A percentile compares a stretch with the other conserved stretches of the same genome.
Evolutionary conservation across 169 alveolate genomes (phyloP).

Genomic region (Plasmodium relictum): DNA sequence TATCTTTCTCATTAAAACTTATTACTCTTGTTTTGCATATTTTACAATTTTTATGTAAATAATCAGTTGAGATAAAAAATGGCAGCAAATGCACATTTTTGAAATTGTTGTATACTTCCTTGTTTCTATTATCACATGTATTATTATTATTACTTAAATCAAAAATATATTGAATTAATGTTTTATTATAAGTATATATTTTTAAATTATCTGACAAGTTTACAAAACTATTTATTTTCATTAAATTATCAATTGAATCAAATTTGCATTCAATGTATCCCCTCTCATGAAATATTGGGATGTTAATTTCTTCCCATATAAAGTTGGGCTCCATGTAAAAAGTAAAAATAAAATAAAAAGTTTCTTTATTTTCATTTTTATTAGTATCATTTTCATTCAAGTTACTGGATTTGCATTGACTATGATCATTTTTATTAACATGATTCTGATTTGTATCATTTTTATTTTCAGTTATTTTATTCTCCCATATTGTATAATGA

Average conservation of each 20-base stretch:
- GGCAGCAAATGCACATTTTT: constrained; percentile 25
- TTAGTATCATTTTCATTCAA: not conserved
- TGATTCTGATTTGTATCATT: not conserved
- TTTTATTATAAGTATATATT: not conserved
- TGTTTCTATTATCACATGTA: not conserved
- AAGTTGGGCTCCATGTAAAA: constrained; percentile 49
- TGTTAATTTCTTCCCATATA: constrained; percentile 55
- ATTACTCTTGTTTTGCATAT: constrained; percentile 46
- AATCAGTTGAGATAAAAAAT: constrained; percentile 30
- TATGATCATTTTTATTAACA: not conserved
- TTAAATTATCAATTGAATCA: constrained; percentile 21
- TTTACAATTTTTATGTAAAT: constrained; percentile 5
- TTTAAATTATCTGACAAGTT: not conserved
- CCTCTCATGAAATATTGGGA: constrained; percentile 45
- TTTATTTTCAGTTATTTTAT: not conserved
- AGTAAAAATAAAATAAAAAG: constrained; percentile 47
- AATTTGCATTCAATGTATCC: constrained; percentile 49
- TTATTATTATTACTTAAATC: not conserved
- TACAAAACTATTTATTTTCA: constrained; percentile 12
- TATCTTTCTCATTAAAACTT: constrained; percentile 35
- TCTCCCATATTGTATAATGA: constrained; percentile 32
- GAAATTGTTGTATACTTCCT: not conserved
- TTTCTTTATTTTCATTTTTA: constrained; percentile 1
- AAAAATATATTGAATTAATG: constrained; percentile 26
- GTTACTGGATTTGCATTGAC: no score